Percentiles rank a stretch among this genome's conserved stretches.
phyloP scores from a whole-genome alignment of 192 early-diverging fungal species.

The Linnemannia elongata region DNA sequence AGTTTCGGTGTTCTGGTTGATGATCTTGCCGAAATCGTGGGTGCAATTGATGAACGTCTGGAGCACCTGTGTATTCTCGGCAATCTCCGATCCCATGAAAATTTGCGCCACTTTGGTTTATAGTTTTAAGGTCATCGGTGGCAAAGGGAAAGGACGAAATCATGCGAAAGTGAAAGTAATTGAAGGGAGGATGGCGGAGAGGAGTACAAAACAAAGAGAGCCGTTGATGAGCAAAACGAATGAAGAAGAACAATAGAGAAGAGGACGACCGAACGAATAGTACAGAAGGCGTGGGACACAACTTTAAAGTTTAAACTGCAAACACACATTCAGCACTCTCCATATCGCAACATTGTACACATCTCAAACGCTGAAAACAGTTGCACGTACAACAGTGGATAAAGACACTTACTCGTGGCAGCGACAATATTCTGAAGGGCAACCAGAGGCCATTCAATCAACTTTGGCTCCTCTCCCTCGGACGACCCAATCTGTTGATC shows the following conservation, averaged over 20 bases:
- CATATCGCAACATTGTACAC: no score
- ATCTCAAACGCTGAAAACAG: not conserved
- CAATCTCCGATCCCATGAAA: constrained; percentile 16
- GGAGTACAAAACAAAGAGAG: no score
- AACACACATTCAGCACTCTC: not conserved
- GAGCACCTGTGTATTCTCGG: constrained; percentile 5
- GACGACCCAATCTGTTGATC: constrained; percentile 4
- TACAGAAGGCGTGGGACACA: no score
- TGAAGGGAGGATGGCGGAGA: no score
- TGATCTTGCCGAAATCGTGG: constrained; percentile 11
- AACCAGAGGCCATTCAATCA: constrained; percentile 6
- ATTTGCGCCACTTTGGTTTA: constrained; percentile 18
- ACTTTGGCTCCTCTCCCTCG: not conserved
- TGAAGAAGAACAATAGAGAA: no score
- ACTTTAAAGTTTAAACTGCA: not conserved
- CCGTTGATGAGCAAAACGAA: no score
- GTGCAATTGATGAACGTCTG: constrained; percentile 20
- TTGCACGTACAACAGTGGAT: no score
- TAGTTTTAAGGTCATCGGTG: not conserved
- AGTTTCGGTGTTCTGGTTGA: not conserved
- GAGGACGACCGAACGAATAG: no score
- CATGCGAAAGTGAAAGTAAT: no score
- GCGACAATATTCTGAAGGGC: constrained; percentile 31
- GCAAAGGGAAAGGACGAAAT: not conserved
- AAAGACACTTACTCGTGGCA: constrained; percentile 30